Evolutionary conservation across 2,329 filamentous ascomycete genomes (phyloP), one percentile per base, ranked within the genome.

Genomic region (Dactylellina leptospora): DNA sequence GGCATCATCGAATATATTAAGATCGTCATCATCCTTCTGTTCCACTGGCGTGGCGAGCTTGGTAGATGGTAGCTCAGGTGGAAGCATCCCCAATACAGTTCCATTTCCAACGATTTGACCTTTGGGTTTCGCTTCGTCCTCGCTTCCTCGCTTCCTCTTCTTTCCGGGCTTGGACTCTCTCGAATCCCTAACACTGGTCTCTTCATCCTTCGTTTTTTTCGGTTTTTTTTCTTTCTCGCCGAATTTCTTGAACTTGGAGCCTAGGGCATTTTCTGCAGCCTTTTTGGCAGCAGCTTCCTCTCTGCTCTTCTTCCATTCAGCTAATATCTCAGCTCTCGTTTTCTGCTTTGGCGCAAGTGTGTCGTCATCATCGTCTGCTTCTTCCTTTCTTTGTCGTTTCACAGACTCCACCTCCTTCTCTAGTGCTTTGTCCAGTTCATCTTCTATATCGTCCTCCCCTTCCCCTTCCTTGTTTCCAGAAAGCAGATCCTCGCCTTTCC

Each of bases 401-500:
- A 87, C 78, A 2, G 84, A 81, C 48, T 83, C 81, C 2, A 90
- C 82, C 40, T 88, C 83, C 63, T 81, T 80, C 13, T 81, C 81
- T 66, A 87, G 84, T 4, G 89, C 78, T 55, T 83, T 79, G 28
- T 89, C 87, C 48, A 90, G 83, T 61, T 88, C 88, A 33, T 88
- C 87, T 58, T 93, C 90, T 18, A 89, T 80, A 75, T 88, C 83
- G 42, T 82, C 78, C 4, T 76, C 60, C 28, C 73, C 77, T 9
- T 77, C 76, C n/a, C 76, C 76, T 2, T 22, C 76, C 63, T 1
- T 77, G 74, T 27, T 75, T 58, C 18, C 50, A 60, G 71, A 61
- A 56, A 80, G 78, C 0, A 91, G 84, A 79, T 93, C 82, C 78
- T 92, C 90, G 40, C 90, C 90, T 61, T 84, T 85, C 71, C 85